Evolutionary conservation across 441 rosid species (phyloP).

Genomic region (Raphanus hybrid): DNA sequence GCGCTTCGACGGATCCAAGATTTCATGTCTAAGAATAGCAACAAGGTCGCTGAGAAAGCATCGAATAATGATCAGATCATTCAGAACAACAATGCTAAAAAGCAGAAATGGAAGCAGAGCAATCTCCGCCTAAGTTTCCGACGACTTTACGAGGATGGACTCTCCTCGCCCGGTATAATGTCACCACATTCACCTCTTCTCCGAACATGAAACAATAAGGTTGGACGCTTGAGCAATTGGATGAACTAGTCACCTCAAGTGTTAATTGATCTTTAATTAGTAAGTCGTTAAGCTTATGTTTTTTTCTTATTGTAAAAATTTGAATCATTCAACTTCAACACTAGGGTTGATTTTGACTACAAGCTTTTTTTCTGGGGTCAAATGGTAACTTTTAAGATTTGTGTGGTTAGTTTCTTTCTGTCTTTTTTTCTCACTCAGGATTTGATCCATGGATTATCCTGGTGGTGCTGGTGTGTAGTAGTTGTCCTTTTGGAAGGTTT

Average conservation of each 20-base stretch:
- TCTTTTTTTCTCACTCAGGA: constrained; percentile 18
- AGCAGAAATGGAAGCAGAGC: constrained; percentile 41
- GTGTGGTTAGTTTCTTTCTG: neutral
- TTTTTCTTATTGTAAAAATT: constrained; percentile 11
- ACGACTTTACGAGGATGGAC: constrained; percentile 48
- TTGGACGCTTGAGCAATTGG: constrained; percentile 1
- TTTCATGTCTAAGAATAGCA: constrained; percentile 40
- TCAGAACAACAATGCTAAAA: constrained; percentile 31
- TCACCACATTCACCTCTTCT: constrained; percentile 61
- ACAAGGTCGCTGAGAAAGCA: constrained; percentile 1
- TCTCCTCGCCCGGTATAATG: constrained; percentile 48
- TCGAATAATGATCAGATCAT: constrained; percentile 9
- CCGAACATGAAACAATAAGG: constrained; percentile 27
- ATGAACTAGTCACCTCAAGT: constrained; percentile 8
- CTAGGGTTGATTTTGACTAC: constrained; percentile 28
- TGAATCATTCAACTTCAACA: constrained; percentile 16
- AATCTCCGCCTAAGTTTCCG: constrained; percentile 52
- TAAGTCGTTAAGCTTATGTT: constrained; percentile 3
- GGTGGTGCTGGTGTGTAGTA: constrained; percentile 15
- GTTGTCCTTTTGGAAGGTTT: neutral
- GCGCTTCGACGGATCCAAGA: constrained; percentile 54
- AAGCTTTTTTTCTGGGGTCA: constrained; percentile 35
- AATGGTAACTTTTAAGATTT: constrained; percentile 27
- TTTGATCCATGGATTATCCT: constrained; percentile 33
- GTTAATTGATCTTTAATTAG: constrained; percentile 2